These are phyloP conservation scores for Phytopythium vexans DNA, from an alignment of 352 stramenopile species.

Conservation along the genomic window DNA sequence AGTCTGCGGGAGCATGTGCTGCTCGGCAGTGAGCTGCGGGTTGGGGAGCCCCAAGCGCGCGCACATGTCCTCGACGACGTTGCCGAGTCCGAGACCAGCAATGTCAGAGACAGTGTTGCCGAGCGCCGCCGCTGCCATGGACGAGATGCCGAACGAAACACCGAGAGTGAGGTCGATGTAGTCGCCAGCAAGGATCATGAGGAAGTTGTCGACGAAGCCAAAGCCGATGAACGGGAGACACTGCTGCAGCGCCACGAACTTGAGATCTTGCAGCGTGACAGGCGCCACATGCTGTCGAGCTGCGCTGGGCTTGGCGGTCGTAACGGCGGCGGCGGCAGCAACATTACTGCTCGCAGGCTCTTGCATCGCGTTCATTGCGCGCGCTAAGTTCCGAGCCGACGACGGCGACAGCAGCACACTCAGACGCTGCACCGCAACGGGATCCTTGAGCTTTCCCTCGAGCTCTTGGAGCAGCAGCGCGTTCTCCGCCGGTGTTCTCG, in stretches of 20 bases:
- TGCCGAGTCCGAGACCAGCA: conserved; percentile 60
- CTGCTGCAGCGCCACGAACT: conserved; percentile 60
- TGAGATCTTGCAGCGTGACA: conserved; percentile 49
- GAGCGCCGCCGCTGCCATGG: conserved; percentile 81
- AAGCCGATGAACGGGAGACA: conserved; percentile 96
- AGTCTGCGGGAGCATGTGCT: conserved; percentile 65
- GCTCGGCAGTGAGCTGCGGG: conserved; percentile 50
- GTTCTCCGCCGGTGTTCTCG: conserved; percentile 25
- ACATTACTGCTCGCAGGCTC: neutral
- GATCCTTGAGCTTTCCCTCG: conserved; percentile 30
- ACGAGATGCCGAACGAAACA: conserved; percentile 82
- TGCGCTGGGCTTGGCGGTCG: neutral
- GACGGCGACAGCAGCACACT: conserved; percentile 41
- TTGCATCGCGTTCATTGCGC: conserved; percentile 27
- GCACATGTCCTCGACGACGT: conserved; percentile 80
- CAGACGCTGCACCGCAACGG: conserved; percentile 25
- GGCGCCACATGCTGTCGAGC: conserved; percentile 1
- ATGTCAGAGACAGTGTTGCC: conserved; percentile 85
- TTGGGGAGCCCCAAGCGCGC: conserved; percentile 57
- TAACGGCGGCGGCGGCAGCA: neutral
- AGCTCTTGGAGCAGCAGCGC: conserved; percentile 38
- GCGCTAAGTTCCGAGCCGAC: conserved; percentile 46
- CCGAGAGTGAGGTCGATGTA: conserved; percentile 85
- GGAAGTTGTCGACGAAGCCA: conserved; percentile 97
- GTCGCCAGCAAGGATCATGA: conserved; percentile 91